Conservation (phyloP, 768 basidiomycete species). For the Stropharia rugosoannulata region DNA sequence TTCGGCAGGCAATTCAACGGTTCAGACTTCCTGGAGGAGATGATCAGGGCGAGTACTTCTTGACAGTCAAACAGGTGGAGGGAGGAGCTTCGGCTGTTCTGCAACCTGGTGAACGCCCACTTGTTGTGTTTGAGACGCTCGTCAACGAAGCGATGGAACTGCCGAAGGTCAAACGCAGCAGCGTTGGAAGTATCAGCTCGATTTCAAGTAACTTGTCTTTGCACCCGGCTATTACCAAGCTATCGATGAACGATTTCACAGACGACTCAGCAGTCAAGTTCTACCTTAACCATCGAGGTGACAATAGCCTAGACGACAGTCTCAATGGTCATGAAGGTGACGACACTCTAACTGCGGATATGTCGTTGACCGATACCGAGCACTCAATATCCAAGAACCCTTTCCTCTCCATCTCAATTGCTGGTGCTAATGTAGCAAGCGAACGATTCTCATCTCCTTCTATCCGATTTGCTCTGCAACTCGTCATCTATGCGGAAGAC, state of each 20-base stretch:
- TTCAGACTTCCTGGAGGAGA: conserved; percentile 77
- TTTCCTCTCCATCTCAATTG: conserved; percentile 41
- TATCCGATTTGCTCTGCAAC: conserved; percentile 80
- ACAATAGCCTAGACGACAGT: conserved; percentile 40
- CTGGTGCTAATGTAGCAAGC: conserved; percentile 46
- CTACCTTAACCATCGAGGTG: conserved; percentile 74
- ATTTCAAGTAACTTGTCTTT: conserved; percentile 87
- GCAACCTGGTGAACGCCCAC: conserved; percentile 71
- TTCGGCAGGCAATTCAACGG: conserved; percentile 91
- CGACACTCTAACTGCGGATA: conserved; percentile 39
- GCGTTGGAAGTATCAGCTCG: conserved; percentile 93
- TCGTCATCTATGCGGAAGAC: conserved; percentile 87
- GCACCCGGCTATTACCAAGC: conserved; percentile 92
- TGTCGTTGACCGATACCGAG: conserved; percentile 25
- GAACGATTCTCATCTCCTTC: conserved; percentile 85
- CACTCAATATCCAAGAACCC: conserved; percentile 29
- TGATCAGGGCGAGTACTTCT: conserved; percentile 69
- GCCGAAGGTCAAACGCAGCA: conserved; percentile 90
- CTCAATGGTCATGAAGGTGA: conserved; percentile 39
- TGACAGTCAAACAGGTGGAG: conserved; percentile 92
- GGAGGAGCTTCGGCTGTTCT: conserved; percentile 81
- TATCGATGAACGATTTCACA: conserved; percentile 96
- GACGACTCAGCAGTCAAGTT: conserved; percentile 98
- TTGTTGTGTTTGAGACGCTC: conserved; percentile 86
- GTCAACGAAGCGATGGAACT: conserved; percentile 78